Percentiles rank a stretch among this genome's conserved stretches.
phyloP scores from a whole-genome alignment of 1,139 yeast genomes.

The Suhomyces bribrorum region DNA sequence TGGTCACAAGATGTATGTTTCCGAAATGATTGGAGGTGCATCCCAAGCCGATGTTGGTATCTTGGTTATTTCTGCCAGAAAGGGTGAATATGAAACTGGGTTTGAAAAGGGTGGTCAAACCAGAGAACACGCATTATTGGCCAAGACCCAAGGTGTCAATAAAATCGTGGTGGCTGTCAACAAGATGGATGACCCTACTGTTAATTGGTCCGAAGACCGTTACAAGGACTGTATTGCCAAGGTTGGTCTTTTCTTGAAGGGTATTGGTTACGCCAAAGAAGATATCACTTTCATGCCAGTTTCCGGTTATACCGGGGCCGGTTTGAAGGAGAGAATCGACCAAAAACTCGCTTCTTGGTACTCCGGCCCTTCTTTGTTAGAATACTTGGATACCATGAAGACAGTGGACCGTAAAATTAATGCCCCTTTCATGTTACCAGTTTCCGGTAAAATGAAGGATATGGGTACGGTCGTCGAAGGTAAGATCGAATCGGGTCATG shows the following conservation, averaged over 20 bases:
- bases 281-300: constrained; percentile 95
- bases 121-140: constrained; percentile 96
- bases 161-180: constrained; percentile 90
- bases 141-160: constrained; percentile 97
- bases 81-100: constrained; percentile 99
- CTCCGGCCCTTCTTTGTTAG: constrained; percentile 86
- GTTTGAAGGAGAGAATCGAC: constrained; percentile 82
- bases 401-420: constrained; percentile 82
- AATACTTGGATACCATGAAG: constrained; percentile 81
- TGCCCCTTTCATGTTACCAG: constrained; percentile 97
- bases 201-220: constrained; percentile 92
- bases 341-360: constrained; percentile 86
- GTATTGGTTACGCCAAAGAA: constrained; percentile 85
- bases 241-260: constrained; percentile 74
- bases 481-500: constrained; percentile 93
- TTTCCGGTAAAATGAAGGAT: constrained; percentile 92
- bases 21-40: constrained; percentile 99
- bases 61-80: constrained; percentile 94
- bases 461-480: constrained; percentile 98
- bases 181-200: constrained; percentile 99
- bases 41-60: constrained; percentile 99
- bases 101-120: constrained; percentile 99
- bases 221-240: constrained; percentile 93
- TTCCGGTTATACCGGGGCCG: constrained; percentile 97
- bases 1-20: constrained; percentile 97